phyloP scores from a whole-genome alignment of 352 stramenopile species.

The Globisporangium alternatum region DNA sequence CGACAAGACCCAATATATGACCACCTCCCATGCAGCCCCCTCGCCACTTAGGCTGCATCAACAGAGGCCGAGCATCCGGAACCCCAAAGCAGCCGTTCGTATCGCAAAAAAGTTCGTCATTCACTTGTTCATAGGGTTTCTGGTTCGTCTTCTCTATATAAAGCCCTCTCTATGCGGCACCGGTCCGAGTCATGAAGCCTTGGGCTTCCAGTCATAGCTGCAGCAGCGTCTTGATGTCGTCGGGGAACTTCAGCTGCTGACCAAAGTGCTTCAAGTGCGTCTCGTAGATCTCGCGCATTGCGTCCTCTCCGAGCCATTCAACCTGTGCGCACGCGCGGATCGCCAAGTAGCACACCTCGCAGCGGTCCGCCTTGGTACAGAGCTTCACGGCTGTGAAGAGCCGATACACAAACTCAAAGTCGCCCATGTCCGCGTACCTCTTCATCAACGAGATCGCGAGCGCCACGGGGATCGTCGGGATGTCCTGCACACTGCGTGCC shows the following conservation, averaged over 20 bases:
- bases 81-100: background rate
- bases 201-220: background rate
- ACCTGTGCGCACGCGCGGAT: conserved; percentile 9
- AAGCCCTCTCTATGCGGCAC: background rate
- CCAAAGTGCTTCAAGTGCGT: background rate
- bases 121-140: background rate
- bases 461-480: conserved; percentile 10
- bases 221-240: conserved; percentile 3
- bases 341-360: background rate
- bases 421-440: background rate
- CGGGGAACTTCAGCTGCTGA: background rate
- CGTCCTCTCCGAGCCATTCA: conserved; percentile 14
- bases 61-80: too few relatives aligned
- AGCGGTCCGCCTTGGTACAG: background rate
- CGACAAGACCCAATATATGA: too few relatives aligned
- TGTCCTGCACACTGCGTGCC: background rate
- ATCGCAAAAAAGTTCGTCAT: background rate
- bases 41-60: too few relatives aligned
- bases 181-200: background rate
- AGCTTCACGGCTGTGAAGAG: conserved; percentile 5
- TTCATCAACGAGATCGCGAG: conserved; percentile 10
- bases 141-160: background rate
- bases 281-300: conserved; percentile 1
- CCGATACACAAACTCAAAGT: conserved; percentile 14
- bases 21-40: too few relatives aligned